Evolutionary conservation across 2,329 filamentous ascomycete genomes (phyloP).

Genomic region (Clarireedia sp.): DNA sequence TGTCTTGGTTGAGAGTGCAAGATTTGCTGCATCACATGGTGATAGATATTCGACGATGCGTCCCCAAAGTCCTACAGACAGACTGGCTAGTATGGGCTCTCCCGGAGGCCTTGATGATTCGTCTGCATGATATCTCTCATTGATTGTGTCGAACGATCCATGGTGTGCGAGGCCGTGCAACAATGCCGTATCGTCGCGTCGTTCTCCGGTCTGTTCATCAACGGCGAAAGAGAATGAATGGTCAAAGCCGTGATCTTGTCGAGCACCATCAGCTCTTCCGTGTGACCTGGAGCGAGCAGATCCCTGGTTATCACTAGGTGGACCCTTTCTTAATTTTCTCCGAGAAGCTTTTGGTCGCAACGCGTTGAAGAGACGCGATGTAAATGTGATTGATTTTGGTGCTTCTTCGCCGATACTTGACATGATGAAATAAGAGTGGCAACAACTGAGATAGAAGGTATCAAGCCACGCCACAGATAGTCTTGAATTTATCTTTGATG

Average conservation of each 20-base stretch:
- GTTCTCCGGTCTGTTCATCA: slow-evolving; percentile 28
- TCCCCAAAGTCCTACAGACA: slow-evolving; percentile 40
- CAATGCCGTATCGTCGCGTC: slow-evolving; percentile 26
- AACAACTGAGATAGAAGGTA: too few species aligned
- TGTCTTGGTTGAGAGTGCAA: slow-evolving; percentile 41
- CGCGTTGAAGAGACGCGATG: slow-evolving; percentile 5
- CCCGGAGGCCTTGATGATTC: slow-evolving; percentile 22
- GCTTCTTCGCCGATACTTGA: background rate
- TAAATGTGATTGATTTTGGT: background rate
- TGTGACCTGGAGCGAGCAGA: background rate
- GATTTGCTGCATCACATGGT: slow-evolving; percentile 39
- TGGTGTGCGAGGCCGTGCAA: slow-evolving; percentile 26
- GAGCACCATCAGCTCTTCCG: background rate
- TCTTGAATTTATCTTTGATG: too few species aligned
- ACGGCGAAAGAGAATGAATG: slow-evolving; percentile 1
- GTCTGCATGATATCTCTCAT: slow-evolving; percentile 7
- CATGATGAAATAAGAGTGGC: background rate
- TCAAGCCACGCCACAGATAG: too few species aligned
- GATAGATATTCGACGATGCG: slow-evolving; percentile 35
- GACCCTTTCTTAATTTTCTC: slow-evolving; percentile 7
- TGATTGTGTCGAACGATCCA: slow-evolving; percentile 23
- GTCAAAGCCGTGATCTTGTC: background rate
- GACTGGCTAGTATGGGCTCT: slow-evolving; percentile 37
- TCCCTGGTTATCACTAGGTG: background rate
- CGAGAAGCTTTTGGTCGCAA: slow-evolving; percentile 5